These are phyloP conservation scores for Coemansia sp. DNA, from an alignment of 192 early-diverging fungal genomes.

Conservation along the genomic window DNA sequence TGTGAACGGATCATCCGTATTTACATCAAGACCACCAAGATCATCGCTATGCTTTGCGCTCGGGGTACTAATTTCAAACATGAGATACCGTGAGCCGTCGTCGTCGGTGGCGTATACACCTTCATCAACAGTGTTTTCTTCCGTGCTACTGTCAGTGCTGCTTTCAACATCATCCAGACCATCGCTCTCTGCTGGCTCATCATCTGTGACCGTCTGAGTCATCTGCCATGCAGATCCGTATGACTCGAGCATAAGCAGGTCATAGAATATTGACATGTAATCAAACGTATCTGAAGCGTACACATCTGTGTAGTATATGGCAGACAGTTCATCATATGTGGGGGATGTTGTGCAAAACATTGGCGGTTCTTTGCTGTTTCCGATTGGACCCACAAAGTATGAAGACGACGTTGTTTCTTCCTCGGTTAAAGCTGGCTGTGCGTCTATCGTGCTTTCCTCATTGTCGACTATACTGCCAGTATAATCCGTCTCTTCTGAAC, in stretches of 20 bases:
- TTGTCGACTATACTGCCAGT: too few relatives aligned
- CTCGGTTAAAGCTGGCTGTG: background rate
- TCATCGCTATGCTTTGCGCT: background rate
- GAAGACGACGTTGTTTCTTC: background rate
- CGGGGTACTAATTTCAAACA: slow-evolving; percentile 4
- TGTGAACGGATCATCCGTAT: too few relatives aligned
- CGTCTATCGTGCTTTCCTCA: slow-evolving; percentile 1
- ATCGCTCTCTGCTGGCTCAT: background rate
- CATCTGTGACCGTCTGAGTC: background rate
- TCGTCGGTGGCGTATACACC: background rate
- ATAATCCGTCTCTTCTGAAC: background rate
- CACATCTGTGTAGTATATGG: slow-evolving; percentile 1
- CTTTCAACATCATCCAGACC: background rate
- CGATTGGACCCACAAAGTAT: slow-evolving; percentile 1
- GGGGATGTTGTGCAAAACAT: background rate
- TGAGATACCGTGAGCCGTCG: background rate
- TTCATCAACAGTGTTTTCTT: background rate
- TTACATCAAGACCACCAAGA: background rate
- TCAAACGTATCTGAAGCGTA: background rate
- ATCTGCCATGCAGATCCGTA: background rate
- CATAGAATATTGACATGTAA: slow-evolving; percentile 3
- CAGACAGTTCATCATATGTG: background rate
- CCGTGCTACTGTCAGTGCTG: background rate
- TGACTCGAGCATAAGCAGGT: background rate
- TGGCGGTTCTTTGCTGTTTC: background rate